Base-by-base conservation (phyloP, 768 basidiomycete genomes). In the Termitomyces sp. region DNA sequence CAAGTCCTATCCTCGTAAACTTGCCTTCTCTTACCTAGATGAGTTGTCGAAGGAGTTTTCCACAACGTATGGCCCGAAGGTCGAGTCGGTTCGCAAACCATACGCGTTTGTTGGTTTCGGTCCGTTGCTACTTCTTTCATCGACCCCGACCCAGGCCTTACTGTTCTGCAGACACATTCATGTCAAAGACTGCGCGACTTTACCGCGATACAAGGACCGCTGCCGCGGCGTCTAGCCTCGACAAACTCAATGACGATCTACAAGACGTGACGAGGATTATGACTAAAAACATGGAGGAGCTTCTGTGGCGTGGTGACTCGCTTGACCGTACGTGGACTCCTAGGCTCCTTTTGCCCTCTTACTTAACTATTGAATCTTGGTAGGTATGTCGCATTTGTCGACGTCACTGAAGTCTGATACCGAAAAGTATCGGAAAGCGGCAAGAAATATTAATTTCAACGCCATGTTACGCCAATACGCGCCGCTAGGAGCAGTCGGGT, bases 201-300 rank as follows among this genome's bases (percentile, higher is more conserved):
- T 99, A 99, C 73, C 87, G 87, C 64, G 97, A 99, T 72, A 93
- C 95, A 48, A 84, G 95, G 64, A 92, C 93, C 50, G 90, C 90
- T 22, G 85, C 73, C 59, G 87, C 89, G 22, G 81, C 78, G 57
- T 88, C 86, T 13, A 82, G 83, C 55, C 72, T 99, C 57, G 93
- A 95, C 71, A 89, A 81, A 73, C 78, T 99, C 48, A 98, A 98
- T 68, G 95, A 94, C 67, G 96, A 99, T 64, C 78, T 99, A 39
- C 94, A 97, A 69, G 97, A 99, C 68, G 97, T 99, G 60, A 98
- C 97, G 51, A 81, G 93, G 63, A 98, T 99, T 73, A 98, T 99
- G 97, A 98, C 97, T 9, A 98, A 99, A 79, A 98, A 99, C 69
- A 99, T 99, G 96, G 97, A 99, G 74, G 97, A 99, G 73, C 77